A percentile compares a stretch with the other conserved stretches of the same genome.
Evolutionary conservation across 495 filamentous ascomycete species (phyloP).

Genomic region (Daldinia caldariorum): DNA sequence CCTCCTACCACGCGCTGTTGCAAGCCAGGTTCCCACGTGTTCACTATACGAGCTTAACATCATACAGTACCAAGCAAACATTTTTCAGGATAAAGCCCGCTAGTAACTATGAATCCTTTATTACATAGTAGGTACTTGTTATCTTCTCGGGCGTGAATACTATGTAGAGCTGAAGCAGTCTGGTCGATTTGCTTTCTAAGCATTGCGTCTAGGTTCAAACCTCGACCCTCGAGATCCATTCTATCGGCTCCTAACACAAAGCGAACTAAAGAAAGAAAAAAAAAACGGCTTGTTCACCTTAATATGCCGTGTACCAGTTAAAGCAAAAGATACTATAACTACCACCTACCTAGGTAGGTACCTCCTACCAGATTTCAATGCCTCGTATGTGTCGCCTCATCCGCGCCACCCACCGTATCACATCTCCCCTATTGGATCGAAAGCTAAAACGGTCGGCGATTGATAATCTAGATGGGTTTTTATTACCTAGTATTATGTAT

Average conservation of each 20-base stretch:
- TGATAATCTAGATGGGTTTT: background rate
- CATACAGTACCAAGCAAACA: constrained; percentile 26
- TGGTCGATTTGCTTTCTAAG: background rate
- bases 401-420: constrained; percentile 16
- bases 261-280: background rate
- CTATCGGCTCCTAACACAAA: background rate
- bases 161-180: background rate
- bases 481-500: background rate
- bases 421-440: background rate
- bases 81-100: constrained; percentile 5
- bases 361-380: background rate
- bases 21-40: constrained; percentile 10
- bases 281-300: background rate
- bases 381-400: background rate
- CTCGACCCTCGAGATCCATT: background rate
- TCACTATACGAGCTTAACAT: constrained; percentile 18
- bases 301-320: background rate
- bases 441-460: background rate
- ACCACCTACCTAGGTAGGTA: no score
- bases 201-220: background rate
- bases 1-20: constrained; percentile 2
- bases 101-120: background rate
- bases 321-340: background rate
- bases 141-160: background rate
- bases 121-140: background rate